Evolutionary conservation across 192 early-diverging fungal species (phyloP).

Genomic region (Coemansia sp.): DNA sequence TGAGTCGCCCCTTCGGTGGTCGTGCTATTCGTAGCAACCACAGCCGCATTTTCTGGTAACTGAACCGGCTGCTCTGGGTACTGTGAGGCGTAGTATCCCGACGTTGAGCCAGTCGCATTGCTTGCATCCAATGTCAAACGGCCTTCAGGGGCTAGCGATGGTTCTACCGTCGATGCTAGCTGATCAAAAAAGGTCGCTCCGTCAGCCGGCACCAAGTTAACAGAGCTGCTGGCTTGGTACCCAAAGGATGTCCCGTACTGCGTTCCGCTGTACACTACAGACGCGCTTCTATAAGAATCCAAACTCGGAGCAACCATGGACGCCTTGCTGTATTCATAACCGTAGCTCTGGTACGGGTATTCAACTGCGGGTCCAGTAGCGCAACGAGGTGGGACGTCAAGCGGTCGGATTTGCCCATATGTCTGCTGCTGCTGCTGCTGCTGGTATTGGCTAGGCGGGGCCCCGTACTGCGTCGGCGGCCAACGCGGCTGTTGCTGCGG

Average conservation of each 20-base stretch:
- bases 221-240: neutral
- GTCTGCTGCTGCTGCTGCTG: neutral
- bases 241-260: constrained; percentile 19
- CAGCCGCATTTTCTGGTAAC: neutral
- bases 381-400: constrained; percentile 39
- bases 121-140: neutral
- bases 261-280: constrained; percentile 31
- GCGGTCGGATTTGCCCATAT: constrained; percentile 3
- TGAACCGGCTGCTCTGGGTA: neutral
- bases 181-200: constrained; percentile 32
- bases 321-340: neutral
- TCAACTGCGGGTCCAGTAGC: constrained; percentile 45
- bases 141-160: neutral
- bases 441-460: neutral
- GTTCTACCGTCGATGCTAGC: constrained; percentile 2
- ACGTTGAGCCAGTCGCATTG: neutral
- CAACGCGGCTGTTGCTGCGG: neutral
- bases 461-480: neutral
- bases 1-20: neutral
- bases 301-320: neutral
- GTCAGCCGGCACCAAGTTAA: neutral
- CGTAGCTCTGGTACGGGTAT: constrained; percentile 21
- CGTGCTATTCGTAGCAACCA: neutral
- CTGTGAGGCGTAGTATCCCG: neutral
- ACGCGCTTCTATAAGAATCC: constrained; percentile 41